phyloP scores from a whole-genome alignment of 345 rosid species.

The Limnanthes douglasii region DNA sequence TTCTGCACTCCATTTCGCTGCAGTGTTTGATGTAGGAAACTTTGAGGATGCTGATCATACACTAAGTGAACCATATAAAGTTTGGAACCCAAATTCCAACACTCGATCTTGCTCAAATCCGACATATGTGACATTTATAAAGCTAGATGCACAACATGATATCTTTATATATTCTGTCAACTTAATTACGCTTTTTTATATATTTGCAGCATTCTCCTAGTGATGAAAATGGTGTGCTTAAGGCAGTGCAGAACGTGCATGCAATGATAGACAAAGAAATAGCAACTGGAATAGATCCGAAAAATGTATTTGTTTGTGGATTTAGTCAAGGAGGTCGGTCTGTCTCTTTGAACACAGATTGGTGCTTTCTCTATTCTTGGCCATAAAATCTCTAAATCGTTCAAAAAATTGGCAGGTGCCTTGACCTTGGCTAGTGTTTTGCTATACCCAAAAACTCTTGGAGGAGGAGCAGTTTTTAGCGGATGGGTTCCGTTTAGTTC shows the following conservation, averaged over 20 bases:
- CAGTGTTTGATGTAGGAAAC: too few relatives aligned
- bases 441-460: conserved; percentile 59
- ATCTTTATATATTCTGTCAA: too few relatives aligned
- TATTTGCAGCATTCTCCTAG: conserved; percentile 42
- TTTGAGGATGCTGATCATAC: too few relatives aligned
- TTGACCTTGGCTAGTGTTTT: conserved; percentile 71
- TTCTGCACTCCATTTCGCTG: too few relatives aligned
- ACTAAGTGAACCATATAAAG: too few relatives aligned
- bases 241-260: conserved; percentile 63
- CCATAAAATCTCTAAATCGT: too few relatives aligned
- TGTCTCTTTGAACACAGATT: conserved; percentile 6
- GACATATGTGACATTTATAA: too few relatives aligned
- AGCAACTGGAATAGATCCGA: conserved; percentile 44
- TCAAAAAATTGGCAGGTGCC: conserved; percentile 33
- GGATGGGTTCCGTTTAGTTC: conserved; percentile 83
- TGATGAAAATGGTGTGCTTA: conserved; percentile 45
- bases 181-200: too few relatives aligned
- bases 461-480: conserved; percentile 70
- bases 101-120: too few relatives aligned
- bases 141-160: too few relatives aligned
- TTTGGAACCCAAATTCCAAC: too few relatives aligned
- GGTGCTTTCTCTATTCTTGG: neutral
- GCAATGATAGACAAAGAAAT: conserved; percentile 62
- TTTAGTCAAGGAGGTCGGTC: conserved; percentile 80
- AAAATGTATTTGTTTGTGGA: conserved; percentile 59